A percentile compares a stretch with the other conserved stretches of the same genome.
Evolutionary conservation across 257 asterid species (phyloP).

Genomic region (Echium plantagineum): DNA sequence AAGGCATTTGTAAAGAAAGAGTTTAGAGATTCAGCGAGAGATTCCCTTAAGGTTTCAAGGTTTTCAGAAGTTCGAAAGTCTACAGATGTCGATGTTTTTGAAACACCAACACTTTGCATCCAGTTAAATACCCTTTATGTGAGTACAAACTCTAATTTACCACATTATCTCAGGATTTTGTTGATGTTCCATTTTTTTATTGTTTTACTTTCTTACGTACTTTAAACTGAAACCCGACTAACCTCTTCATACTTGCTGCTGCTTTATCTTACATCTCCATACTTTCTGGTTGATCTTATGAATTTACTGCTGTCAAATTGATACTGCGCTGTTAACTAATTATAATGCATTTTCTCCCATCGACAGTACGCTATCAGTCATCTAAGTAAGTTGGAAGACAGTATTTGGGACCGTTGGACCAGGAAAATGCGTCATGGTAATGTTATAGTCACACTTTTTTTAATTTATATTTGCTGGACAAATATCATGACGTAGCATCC

Average conservation of each 20-base stretch:
- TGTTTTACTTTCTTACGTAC: background rate
- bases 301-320: background rate
- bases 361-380: slow-evolving; percentile 82
- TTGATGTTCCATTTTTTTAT: background rate
- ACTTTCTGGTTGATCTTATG: too few relatives aligned
- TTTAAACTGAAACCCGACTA: background rate
- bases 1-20: slow-evolving; percentile 94
- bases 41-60: slow-evolving; percentile 38
- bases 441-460: slow-evolving; percentile 30
- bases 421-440: slow-evolving; percentile 34
- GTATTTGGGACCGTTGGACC: slow-evolving; percentile 84
- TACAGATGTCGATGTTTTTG: slow-evolving; percentile 44
- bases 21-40: slow-evolving; percentile 37
- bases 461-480: background rate
- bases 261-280: background rate
- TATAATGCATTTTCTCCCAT: slow-evolving; percentile 23
- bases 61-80: slow-evolving; percentile 57
- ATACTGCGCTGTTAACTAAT: background rate
- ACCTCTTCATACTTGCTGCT: too few relatives aligned
- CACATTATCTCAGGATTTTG: background rate
- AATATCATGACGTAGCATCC: background rate
- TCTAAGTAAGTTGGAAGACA: slow-evolving; percentile 81
- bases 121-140: slow-evolving; percentile 85
- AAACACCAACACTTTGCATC: slow-evolving; percentile 77
- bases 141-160: slow-evolving; percentile 33